A percentile compares a stretch with the other conserved stretches of the same genome.
These are phyloP conservation scores for Russula dissimulans DNA, from an alignment of 768 basidiomycete genomes.

Conservation along the genomic window DNA sequence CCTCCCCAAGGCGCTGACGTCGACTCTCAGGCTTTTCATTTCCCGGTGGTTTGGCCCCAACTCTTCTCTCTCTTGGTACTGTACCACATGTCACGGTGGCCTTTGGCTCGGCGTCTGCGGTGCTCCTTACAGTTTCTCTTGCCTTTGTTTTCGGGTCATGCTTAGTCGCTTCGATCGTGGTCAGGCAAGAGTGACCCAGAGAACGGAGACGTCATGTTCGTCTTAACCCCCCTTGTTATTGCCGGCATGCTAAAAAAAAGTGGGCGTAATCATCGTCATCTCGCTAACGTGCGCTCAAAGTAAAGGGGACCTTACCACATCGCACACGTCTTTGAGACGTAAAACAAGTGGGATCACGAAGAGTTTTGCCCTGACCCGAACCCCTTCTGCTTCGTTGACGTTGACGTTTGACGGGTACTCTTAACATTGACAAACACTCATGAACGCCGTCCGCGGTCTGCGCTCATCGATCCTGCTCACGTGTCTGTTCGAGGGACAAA, in stretches of 20 bases:
- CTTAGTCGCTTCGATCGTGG: not conserved
- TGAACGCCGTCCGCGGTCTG: not conserved
- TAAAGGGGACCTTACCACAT: not conserved
- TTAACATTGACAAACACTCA: no score
- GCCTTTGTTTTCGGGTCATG: no score
- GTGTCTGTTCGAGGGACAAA: no score
- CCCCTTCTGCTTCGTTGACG: not conserved
- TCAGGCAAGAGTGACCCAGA: not conserved
- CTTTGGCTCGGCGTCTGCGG: not conserved
- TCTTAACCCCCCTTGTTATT: not conserved
- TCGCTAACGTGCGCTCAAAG: not conserved
- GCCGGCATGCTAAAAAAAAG: not conserved
- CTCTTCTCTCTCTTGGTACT: not conserved
- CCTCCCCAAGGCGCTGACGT: not conserved
- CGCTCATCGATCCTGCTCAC: not conserved
- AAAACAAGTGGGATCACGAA: not conserved
- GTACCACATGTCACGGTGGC: not conserved
- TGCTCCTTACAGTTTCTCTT: not conserved
- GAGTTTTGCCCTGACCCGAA: not conserved
- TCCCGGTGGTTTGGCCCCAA: not conserved
- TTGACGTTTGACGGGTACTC: no score
- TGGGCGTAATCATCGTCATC: slow-evolving; percentile 5
- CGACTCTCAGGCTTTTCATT: slow-evolving; percentile 3
- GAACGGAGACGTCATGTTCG: not conserved
- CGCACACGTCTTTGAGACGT: not conserved